Evolutionary conservation across 345 rosid genomes (phyloP), one percentile per base, ranked within the genome.

Genomic region (Moricandia moricandioides): DNA sequence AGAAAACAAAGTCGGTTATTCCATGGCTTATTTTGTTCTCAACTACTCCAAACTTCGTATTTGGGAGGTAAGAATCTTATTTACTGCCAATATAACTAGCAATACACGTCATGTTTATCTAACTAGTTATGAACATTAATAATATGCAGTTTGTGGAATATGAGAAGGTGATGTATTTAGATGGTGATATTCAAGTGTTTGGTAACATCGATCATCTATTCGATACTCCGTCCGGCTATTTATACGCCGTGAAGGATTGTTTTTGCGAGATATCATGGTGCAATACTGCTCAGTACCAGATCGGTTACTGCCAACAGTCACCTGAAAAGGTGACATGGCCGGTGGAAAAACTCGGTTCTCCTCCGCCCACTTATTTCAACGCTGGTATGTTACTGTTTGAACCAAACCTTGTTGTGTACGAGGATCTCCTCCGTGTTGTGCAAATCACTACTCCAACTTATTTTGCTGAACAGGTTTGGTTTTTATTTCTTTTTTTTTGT

Each of bases 11-110:
- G 3, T 16, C 7, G 65, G 13, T 33, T 60, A 60, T 14, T 16
- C 65, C 13, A 60, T 60, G 65, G 26, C 43, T 16, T 60, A 60
- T 1, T 60, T 14, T 33, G 43, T 60, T 1, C 24, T 60, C 65
- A 60, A 60, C 24, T 60, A 60, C 65, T 60, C 65, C 26, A 60
- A 60, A 11, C 65, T 60, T 60, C 65, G 65, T 60, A 60, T 60
- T 33, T 60, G 65, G 65, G 65, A 60, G 65, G 65, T 60, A 14
- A 8, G 9, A 60, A n/a, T 14, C 6, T 1, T 5, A 8, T 13
- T 4, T 21, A 21, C 29, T n/a, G n/a, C n/a, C n/a, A n/a, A n/a
- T n/a, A n/a, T n/a, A n/a, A n/a, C n/a, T n/a, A n/a, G n/a, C n/a
- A n/a, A n/a, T n/a, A n/a, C 24, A 29, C 31, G 31, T 29, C 31